phyloP scores from a whole-genome alignment of 2,329 filamentous ascomycete species.

The Cryphonectria japonica region DNA sequence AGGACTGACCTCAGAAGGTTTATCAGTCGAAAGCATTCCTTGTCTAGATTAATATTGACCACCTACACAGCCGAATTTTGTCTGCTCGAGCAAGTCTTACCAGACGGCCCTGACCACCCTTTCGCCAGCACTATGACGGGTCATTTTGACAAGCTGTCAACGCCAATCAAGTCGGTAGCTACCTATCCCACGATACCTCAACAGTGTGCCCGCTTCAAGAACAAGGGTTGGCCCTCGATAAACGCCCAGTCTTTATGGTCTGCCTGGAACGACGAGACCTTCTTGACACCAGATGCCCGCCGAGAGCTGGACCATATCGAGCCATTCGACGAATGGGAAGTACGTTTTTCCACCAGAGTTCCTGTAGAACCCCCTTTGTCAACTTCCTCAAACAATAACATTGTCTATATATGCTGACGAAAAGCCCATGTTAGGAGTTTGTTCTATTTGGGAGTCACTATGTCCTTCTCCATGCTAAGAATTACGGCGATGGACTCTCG shows the following conservation, averaged over 20 bases:
- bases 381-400: neutral
- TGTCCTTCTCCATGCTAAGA: conserved; percentile 72
- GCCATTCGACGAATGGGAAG: conserved; percentile 87
- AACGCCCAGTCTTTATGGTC: conserved; percentile 76
- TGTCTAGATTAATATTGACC: conserved; percentile 28
- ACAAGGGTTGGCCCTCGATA: conserved; percentile 69
- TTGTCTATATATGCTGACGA: neutral
- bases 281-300: conserved; percentile 65
- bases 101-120: conserved; percentile 75
- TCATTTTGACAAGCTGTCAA: conserved; percentile 81
- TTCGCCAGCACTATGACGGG: conserved; percentile 86
- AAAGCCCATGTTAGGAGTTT: conserved; percentile 65
- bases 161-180: conserved; percentile 74
- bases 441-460: conserved; percentile 84
- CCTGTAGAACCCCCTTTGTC: neutral
- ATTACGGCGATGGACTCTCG: conserved; percentile 15
- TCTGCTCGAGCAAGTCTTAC: conserved; percentile 83
- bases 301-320: conserved; percentile 70
- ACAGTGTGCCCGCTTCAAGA: conserved; percentile 70
- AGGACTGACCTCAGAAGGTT: neutral
- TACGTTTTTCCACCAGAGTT: neutral
- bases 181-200: conserved; percentile 68
- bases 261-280: conserved; percentile 73
- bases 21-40: neutral
- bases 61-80: conserved; percentile 71